These are phyloP conservation scores for Blastomyces emzantsi DNA, from an alignment of 2,329 filamentous ascomycete genomes.

Conservation along the genomic window DNA sequence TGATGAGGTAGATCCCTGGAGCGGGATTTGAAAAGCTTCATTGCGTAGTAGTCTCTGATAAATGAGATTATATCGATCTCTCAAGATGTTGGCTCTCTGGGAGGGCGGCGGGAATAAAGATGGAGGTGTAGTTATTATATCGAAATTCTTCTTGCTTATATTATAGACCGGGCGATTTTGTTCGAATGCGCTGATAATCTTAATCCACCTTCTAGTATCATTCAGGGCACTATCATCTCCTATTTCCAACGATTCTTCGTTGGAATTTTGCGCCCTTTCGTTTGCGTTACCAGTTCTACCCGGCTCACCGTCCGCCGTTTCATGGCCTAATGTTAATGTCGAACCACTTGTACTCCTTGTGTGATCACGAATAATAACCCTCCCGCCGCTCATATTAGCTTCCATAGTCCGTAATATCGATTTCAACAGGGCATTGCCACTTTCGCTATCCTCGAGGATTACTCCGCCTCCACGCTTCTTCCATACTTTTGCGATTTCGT, in stretches of 20 bases:
- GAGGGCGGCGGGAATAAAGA: slow-evolving; percentile 66
- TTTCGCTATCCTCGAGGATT: slow-evolving; percentile 74
- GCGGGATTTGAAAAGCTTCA: slow-evolving; percentile 78
- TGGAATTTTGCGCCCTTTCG: slow-evolving; percentile 39
- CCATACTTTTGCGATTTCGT: slow-evolving; percentile 86
- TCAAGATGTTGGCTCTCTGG: slow-evolving; percentile 77
- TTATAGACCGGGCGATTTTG: slow-evolving; percentile 55
- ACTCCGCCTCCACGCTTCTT: slow-evolving; percentile 81
- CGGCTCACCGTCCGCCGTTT: slow-evolving; percentile 44
- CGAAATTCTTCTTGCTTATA: slow-evolving; percentile 74
- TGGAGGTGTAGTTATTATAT: slow-evolving; percentile 57
- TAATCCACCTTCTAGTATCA: slow-evolving; percentile 71
- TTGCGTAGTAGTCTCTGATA: slow-evolving; percentile 88
- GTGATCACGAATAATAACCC: slow-evolving; percentile 22
- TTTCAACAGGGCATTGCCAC: slow-evolving; percentile 58
- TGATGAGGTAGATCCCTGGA: slow-evolving; percentile 52
- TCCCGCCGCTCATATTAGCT: slow-evolving; percentile 81
- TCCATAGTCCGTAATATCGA: slow-evolving; percentile 77
- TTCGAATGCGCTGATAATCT: slow-evolving; percentile 71
- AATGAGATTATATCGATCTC: slow-evolving; percentile 84
- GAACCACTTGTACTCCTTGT: slow-evolving; percentile 35
- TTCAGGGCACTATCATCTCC: neutral
- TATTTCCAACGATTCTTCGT: slow-evolving; percentile 17
- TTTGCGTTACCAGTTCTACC: slow-evolving; percentile 24
- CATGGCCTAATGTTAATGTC: slow-evolving; percentile 53